phyloP scores from a whole-genome alignment of 164 flowering plant genomes.

The Liquidambar formosana region DNA sequence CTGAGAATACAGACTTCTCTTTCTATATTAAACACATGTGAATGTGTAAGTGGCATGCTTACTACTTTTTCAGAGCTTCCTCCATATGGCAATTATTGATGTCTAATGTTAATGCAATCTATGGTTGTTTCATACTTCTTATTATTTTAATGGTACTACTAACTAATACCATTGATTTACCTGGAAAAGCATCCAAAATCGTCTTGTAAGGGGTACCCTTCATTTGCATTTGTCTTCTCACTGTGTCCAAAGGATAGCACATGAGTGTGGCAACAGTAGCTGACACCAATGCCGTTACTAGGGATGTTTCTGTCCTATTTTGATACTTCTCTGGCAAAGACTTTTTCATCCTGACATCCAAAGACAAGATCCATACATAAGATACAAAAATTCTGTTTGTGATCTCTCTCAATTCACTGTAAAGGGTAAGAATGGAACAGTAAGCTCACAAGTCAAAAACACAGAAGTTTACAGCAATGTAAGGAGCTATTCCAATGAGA shows the following conservation, averaged over 20 bases:
- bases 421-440: neutral
- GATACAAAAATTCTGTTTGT: neutral
- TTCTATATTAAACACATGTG: too few species aligned
- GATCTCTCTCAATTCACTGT: neutral
- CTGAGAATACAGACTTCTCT: too few species aligned
- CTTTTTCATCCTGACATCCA: constrained; percentile 70
- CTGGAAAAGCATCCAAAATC: constrained; percentile 85
- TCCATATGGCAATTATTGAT: too few species aligned
- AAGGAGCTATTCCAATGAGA: constrained; percentile 95
- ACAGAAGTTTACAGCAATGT: constrained; percentile 95
- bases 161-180: constrained; percentile 26
- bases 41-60: too few species aligned
- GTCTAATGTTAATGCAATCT: too few species aligned
- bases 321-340: constrained; percentile 82
- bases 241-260: constrained; percentile 96
- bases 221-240: constrained; percentile 99
- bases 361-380: neutral
- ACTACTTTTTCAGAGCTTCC: too few species aligned
- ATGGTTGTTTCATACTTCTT: too few species aligned
- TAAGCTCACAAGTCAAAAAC: constrained; percentile 88
- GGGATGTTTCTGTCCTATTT: constrained; percentile 74
- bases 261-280: constrained; percentile 85
- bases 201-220: constrained; percentile 85
- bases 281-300: constrained; percentile 75
- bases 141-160: too few species aligned